Evolutionary conservation across 345 rosid species (phyloP).

Genomic region (Lumnitzera littorea): DNA sequence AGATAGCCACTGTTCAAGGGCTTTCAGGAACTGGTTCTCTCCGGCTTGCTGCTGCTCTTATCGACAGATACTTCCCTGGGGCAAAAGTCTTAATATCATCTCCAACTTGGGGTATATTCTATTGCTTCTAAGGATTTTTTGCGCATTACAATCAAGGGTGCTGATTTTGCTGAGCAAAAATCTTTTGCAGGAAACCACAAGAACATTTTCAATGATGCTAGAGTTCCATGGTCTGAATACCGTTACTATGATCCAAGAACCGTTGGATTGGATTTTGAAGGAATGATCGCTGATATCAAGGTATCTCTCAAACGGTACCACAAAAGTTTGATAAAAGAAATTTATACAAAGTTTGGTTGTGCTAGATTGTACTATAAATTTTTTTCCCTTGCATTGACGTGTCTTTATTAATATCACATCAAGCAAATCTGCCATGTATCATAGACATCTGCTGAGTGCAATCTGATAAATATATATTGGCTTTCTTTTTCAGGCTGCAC

Average conservation of each 20-base stretch:
- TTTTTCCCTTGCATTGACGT: no score
- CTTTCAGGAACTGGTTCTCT: slow-evolving; percentile 98
- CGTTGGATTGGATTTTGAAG: slow-evolving; percentile 97
- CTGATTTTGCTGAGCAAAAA: background rate
- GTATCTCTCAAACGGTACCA: slow-evolving; percentile 21
- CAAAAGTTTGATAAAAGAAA: no score
- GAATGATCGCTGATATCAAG: slow-evolving; percentile 91
- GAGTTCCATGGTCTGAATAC: slow-evolving; percentile 95
- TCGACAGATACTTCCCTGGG: slow-evolving; percentile 88
- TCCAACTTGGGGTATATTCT: slow-evolving; percentile 79
- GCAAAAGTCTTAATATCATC: slow-evolving; percentile 84
- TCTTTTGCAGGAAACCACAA: slow-evolving; percentile 78
- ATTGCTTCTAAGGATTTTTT: slow-evolving; percentile 5
- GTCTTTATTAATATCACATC: background rate
- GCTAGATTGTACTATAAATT: no score
- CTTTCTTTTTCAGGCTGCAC: slow-evolving; percentile 57
- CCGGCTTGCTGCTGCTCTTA: slow-evolving; percentile 86
- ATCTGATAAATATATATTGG: no score
- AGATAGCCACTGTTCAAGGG: slow-evolving; percentile 98
- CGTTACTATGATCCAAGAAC: slow-evolving; percentile 94
- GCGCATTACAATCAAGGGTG: slow-evolving; percentile 1
- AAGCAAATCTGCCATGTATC: background rate
- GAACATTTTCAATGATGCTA: slow-evolving; percentile 92
- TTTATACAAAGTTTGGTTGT: no score
- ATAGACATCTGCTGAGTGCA: background rate